Evolutionary conservation across 164 flowering plant species (phyloP).

Genomic region (Stephania cephalantha): DNA sequence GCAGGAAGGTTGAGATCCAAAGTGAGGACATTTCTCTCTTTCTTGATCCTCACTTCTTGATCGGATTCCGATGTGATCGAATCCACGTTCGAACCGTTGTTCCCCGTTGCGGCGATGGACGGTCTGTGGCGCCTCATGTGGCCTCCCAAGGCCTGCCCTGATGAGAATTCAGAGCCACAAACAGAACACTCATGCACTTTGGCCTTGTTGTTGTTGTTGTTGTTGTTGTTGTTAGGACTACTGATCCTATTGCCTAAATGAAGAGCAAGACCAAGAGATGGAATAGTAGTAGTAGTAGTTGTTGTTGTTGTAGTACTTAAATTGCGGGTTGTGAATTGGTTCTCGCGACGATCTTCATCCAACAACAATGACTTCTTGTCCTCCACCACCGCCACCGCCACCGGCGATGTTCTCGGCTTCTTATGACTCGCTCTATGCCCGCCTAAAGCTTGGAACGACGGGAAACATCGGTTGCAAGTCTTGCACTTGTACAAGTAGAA

Average conservation of each 20-base stretch:
- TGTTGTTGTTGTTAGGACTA: conserved; percentile 5
- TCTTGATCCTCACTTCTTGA: conserved; percentile 13
- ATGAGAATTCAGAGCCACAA: conserved; percentile 75
- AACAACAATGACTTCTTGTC: conserved; percentile 10
- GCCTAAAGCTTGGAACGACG: conserved; percentile 75
- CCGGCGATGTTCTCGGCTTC: conserved; percentile 32
- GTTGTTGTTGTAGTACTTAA: conserved; percentile 4
- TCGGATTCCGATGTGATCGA: conserved; percentile 20
- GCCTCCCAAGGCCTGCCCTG: conserved; percentile 82
- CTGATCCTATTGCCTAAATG: conserved; percentile 21
- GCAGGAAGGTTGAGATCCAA: conserved; percentile 74
- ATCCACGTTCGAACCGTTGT: background rate
- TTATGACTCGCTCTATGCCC: conserved; percentile 85
- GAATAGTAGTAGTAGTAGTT: background rate
- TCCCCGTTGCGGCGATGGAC: conserved; percentile 13
- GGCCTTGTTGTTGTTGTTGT: conserved; percentile 13
- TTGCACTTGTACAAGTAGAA: conserved; percentile 59
- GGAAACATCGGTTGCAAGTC: conserved; percentile 57
- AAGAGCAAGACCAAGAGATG: conserved; percentile 29
- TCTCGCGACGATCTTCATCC: conserved; percentile 23
- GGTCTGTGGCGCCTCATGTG: conserved; percentile 74
- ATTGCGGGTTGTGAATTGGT: too few species aligned
- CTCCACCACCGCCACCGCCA: conserved; percentile 5
- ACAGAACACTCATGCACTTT: conserved; percentile 71
- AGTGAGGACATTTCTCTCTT: conserved; percentile 22